Conservation (phyloP, 1,284 basidiomycete genomes). For the Neonothopanus nambi region DNA sequence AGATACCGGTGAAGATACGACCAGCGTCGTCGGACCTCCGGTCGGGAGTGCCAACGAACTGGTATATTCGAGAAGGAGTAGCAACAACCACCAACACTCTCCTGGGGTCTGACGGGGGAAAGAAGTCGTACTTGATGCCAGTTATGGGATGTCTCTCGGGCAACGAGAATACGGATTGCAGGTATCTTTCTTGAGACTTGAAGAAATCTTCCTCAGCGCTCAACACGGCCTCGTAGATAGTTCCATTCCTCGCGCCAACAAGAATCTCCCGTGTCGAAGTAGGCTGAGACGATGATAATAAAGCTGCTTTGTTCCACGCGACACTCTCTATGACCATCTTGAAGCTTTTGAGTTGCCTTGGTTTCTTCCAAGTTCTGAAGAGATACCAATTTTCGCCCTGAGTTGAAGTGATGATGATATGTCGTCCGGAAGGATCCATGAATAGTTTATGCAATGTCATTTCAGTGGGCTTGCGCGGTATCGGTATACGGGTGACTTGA, state of each 20-base stretch:
- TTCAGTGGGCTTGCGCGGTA: conserved; percentile 70
- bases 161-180: conserved; percentile 78
- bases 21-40: conserved; percentile 72
- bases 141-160: conserved; percentile 80
- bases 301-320: conserved; percentile 87
- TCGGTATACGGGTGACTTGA: conserved; percentile 76
- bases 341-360: conserved; percentile 76
- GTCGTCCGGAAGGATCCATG: conserved; percentile 89
- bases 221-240: conserved; percentile 84
- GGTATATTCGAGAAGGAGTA: conserved; percentile 89
- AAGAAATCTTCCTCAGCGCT: conserved; percentile 90
- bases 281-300: conserved; percentile 62
- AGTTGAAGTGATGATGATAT: conserved; percentile 83
- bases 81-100: conserved; percentile 77
- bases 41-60: conserved; percentile 77
- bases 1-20: conserved; percentile 75
- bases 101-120: conserved; percentile 61
- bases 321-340: conserved; percentile 90
- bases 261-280: conserved; percentile 85
- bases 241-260: conserved; percentile 85
- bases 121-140: conserved; percentile 80
- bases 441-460: conserved; percentile 79
- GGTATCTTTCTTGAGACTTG: conserved; percentile 83
- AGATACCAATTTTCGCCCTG: conserved; percentile 96
- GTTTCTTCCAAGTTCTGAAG: conserved; percentile 78